Conservation (phyloP, 768 basidiomycete species). For the Pisolithus tinctorius region DNA sequence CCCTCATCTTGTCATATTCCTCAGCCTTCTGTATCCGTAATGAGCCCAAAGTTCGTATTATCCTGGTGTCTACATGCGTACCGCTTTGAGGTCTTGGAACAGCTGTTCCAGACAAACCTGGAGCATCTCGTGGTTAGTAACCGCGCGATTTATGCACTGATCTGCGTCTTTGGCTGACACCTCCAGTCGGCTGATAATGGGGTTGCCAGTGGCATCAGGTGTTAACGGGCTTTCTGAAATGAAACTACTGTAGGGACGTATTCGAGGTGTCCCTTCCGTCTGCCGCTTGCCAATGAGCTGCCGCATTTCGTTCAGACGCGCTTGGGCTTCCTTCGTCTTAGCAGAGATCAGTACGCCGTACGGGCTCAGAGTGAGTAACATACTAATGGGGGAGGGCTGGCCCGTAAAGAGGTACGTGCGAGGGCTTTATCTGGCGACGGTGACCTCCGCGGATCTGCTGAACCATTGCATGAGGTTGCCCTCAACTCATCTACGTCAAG, state of each 20-base stretch:
- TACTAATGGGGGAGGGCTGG: constrained; percentile 37
- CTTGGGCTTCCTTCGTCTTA: constrained; percentile 70
- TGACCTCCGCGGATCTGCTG: constrained; percentile 37
- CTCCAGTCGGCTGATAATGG: constrained; percentile 32
- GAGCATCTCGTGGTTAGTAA: constrained; percentile 50
- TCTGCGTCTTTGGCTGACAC: constrained; percentile 54
- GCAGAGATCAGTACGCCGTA: constrained; percentile 2
- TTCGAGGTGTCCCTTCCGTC: constrained; percentile 44
- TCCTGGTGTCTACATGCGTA: constrained; percentile 22
- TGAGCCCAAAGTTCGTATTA: background rate
- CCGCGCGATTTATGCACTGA: constrained; percentile 42
- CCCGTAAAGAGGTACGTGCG: constrained; percentile 40
- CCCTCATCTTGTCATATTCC: constrained; percentile 57
- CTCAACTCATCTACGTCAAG: constrained; percentile 51
- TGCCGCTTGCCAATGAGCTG: constrained; percentile 60
- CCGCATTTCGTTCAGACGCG: constrained; percentile 80
- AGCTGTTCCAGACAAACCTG: constrained; percentile 44
- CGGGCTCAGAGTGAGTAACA: constrained; percentile 9
- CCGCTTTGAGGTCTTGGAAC: constrained; percentile 51
- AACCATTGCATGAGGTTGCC: constrained; percentile 11
- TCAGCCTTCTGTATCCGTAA: constrained; percentile 39
- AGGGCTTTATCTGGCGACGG: constrained; percentile 51
- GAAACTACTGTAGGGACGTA: constrained; percentile 35
- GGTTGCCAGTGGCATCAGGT: constrained; percentile 12
- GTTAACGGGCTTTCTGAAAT: constrained; percentile 16